Conservation (phyloP, 306 rosid species). For the Trichosanthes cucumerina region DNA sequence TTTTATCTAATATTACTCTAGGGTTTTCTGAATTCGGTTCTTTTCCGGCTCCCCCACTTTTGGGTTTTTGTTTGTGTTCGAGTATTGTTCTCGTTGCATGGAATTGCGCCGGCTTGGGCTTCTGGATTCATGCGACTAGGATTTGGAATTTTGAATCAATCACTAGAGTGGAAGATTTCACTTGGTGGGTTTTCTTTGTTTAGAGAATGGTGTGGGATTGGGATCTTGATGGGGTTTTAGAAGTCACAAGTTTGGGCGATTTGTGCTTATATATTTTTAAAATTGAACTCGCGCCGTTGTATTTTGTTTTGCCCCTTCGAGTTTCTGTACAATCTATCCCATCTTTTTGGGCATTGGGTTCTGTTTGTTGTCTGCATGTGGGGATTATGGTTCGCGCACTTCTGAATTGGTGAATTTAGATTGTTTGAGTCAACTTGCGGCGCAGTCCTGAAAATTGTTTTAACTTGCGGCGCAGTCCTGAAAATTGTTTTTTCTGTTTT, state of each 20-base stretch:
- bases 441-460: neutral
- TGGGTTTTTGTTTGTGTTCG: neutral
- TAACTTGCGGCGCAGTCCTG: neutral
- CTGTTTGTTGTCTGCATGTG: neutral
- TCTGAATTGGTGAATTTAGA: neutral
- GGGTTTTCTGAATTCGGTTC: neutral
- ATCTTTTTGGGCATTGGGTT: neutral
- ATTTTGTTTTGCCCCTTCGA: neutral
- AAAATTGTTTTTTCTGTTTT: neutral
- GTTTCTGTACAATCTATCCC: neutral
- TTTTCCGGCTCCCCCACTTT: neutral
- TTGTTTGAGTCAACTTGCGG: neutral
- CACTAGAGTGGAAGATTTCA: neutral
- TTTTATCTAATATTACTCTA: neutral
- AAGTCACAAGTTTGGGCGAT: neutral
- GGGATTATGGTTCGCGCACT: neutral
- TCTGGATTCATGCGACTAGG: neutral
- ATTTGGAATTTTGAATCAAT: neutral
- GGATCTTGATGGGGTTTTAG: neutral
- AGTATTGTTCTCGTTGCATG: slow-evolving; percentile 3
- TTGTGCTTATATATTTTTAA: neutral
- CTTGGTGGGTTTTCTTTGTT: neutral
- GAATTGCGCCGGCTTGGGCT: neutral
- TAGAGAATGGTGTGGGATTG: neutral
- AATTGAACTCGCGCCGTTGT: neutral